A percentile compares a stretch with the other conserved stretches of the same genome.
These are phyloP conservation scores for Clonostachys rhizophaga DNA, from an alignment of 2,329 filamentous ascomycete species.

Conservation along the genomic window DNA sequence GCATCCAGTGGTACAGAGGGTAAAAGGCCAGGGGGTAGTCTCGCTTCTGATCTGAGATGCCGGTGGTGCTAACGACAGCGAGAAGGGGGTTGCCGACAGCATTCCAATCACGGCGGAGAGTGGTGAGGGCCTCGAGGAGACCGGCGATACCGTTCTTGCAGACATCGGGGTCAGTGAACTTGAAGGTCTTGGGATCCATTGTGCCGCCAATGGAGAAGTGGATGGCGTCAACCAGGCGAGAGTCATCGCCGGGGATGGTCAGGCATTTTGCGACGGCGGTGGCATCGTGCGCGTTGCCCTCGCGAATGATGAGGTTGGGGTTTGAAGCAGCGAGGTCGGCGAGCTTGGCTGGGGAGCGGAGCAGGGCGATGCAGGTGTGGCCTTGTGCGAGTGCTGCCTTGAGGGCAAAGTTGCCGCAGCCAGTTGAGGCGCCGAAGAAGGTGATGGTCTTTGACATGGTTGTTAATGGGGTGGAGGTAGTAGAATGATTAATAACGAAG, in stretches of 20 bases:
- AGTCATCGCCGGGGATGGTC: constrained; percentile 11
- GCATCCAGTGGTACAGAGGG: constrained; percentile 30
- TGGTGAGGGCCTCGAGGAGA: constrained; percentile 23
- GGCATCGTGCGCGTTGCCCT: constrained; percentile 30
- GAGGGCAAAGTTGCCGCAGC: constrained; percentile 30
- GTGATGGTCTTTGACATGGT: constrained; percentile 4
- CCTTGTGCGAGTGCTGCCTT: constrained; percentile 24
- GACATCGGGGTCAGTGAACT: constrained; percentile 25
- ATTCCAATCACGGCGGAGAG: constrained; percentile 9
- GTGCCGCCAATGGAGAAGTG: constrained; percentile 30
- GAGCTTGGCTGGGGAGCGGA: constrained; percentile 34
- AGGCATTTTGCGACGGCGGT: constrained; percentile 24
- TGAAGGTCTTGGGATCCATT: constrained; percentile 19
- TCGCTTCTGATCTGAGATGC: constrained; percentile 20
- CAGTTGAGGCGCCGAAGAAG: constrained; percentile 36
- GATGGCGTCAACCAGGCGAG: constrained; percentile 26
- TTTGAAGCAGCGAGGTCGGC: constrained; percentile 5
- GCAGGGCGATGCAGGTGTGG: constrained; percentile 30
- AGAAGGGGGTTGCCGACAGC: constrained; percentile 22
- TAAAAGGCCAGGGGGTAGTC: constrained; percentile 30
- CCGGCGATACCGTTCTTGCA: constrained; percentile 28
- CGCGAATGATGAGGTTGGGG: constrained; percentile 25
- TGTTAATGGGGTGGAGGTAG: neutral
- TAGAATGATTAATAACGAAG: too few species aligned
- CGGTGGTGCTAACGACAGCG: constrained; percentile 32